Evolutionary conservation across 1,284 basidiomycete genomes (phyloP), one percentile per base, ranked within the genome.

Genomic region (Mycena citricolor): DNA sequence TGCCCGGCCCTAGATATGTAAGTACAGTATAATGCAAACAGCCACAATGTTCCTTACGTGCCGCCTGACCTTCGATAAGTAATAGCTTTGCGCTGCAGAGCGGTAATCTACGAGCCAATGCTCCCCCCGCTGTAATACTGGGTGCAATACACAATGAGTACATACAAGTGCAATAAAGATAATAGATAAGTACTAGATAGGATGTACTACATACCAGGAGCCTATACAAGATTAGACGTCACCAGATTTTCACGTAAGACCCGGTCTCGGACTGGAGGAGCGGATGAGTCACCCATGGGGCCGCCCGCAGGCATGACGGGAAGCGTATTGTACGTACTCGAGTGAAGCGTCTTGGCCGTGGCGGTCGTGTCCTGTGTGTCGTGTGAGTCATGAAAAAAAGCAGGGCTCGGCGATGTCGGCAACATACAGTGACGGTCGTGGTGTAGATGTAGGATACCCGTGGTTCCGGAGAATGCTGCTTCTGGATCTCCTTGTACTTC

Each of bases 401-500:
- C 32, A 14, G 13, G 12, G 28, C 14, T 24, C 34, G 34, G 13
- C 12, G 41, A 22, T 28, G 20, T 17, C 31, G 11, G 21, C 19
- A 25, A 60, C 63, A 29, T 55, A 74, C 73, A 25, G 71, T 74
- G 17, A 74, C 73, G 19, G 73, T 75, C 2, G 73, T 75, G 3
- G 70, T 66, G 44, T 73, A 73, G 22, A 73, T 71, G 53, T 71
- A 75, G 1, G 65, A 58, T 11, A 64, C 61, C 7, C 73, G 64
- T 8, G 57, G 56, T 45, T 63, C 56, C 3, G 73, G 71, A 5
- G 71, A 72, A 37, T 65, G 55, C 17, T 68, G 59, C 32, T 66
- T 68, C 50, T 68, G 65, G 8, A 74, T 72, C 20, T 73, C 70
- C 49, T 68, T 73, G 55, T 75, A 76, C 47, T 74, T 73, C 35